Conservation (phyloP, 768 basidiomycete genomes). For the Mycena filopes region DNA sequence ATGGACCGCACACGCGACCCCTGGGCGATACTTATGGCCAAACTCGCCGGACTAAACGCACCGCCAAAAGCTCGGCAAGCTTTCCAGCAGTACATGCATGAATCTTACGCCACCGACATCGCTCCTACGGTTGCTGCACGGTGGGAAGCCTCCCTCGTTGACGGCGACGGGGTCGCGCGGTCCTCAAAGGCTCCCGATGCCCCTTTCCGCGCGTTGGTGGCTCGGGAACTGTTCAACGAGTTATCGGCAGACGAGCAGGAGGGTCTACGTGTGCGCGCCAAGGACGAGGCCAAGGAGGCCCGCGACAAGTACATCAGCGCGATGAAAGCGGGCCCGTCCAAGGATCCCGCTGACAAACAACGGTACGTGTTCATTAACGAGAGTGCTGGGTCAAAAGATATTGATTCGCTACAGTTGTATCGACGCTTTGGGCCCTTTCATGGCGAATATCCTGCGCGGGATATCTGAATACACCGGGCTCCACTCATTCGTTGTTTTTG, state of each 20-base stretch:
- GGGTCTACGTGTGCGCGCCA: not conserved
- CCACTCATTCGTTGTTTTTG: not conserved
- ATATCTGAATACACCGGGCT: not conserved
- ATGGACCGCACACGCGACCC: too few relatives aligned
- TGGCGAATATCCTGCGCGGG: not conserved
- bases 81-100: slow-evolving; percentile 16
- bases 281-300: not conserved
- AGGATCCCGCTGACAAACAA: not conserved
- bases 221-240: not conserved
- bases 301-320: not conserved
- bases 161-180: not conserved
- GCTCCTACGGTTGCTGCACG: not conserved
- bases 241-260: not conserved
- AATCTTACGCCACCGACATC: not conserved
- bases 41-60: too few relatives aligned
- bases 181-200: not conserved
- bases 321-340: not conserved
- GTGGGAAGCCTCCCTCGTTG: not conserved
- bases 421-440: not conserved
- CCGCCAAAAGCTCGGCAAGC: not conserved
- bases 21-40: too few relatives aligned
- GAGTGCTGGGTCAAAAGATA: not conserved
- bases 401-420: not conserved
- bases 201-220: not conserved
- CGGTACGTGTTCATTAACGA: too few relatives aligned